These are phyloP conservation scores for Solanum hybrid DNA, from an alignment of 305 asterid species.

Conservation along the genomic window DNA sequence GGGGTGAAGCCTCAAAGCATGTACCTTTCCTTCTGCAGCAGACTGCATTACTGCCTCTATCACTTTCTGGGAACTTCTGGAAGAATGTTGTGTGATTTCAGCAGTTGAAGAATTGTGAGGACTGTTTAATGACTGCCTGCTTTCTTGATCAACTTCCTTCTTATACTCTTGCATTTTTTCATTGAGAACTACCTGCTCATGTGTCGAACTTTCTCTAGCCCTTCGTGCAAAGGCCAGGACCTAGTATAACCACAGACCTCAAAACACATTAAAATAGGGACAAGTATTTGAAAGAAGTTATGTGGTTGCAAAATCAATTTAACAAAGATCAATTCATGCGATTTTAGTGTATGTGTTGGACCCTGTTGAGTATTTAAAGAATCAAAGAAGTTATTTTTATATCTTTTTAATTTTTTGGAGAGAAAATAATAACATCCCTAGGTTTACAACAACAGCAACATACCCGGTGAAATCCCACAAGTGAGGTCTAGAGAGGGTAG, in stretches of 20 bases:
- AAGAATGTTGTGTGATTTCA: conserved; percentile 37
- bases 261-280: background rate
- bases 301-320: background rate
- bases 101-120: conserved; percentile 20
- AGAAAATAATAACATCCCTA: background rate
- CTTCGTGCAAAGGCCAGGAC: conserved; percentile 63
- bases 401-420: background rate
- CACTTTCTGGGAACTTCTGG: conserved; percentile 57
- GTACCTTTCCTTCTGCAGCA: conserved; percentile 81
- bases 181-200: conserved; percentile 61
- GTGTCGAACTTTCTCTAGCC: conserved; percentile 54
- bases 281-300: background rate
- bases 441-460: background rate
- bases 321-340: background rate
- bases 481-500: background rate
- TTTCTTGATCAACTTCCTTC: conserved; percentile 56
- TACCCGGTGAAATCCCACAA: background rate
- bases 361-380: background rate
- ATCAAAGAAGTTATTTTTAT: background rate
- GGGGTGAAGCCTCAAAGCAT: background rate
- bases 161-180: conserved; percentile 70
- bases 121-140: conserved; percentile 32
- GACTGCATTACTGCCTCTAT: conserved; percentile 83
- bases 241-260: conserved; percentile 24
- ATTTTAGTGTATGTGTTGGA: background rate